These are phyloP conservation scores for Dipodascus albidus DNA, from an alignment of 805 yeast genomes.

Conservation along the genomic window DNA sequence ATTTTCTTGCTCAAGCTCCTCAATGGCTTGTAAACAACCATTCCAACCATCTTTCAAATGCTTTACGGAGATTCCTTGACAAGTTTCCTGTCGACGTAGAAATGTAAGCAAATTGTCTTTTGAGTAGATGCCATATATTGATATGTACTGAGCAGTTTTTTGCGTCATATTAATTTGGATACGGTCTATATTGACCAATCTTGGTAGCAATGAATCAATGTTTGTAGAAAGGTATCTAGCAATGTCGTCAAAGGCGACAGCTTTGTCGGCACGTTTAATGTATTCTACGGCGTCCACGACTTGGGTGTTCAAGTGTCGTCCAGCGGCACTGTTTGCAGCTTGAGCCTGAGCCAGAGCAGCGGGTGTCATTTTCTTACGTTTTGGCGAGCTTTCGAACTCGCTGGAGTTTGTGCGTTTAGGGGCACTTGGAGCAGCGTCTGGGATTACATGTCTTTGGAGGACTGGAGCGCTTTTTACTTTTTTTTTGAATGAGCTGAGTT, in stretches of 20 bases:
- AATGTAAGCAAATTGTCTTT: conserved; percentile 66
- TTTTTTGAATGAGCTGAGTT: conserved; percentile 54
- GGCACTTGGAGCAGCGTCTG: conserved; percentile 7
- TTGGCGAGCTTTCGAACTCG: not conserved
- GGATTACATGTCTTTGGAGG: conserved; percentile 13
- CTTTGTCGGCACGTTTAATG: conserved; percentile 56
- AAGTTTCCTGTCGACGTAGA: conserved; percentile 71
- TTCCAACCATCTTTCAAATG: conserved; percentile 89
- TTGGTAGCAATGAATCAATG: conserved; percentile 55
- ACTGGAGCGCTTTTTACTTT: conserved; percentile 45
- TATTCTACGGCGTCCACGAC: conserved; percentile 85
- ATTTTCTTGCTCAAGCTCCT: conserved; percentile 63
- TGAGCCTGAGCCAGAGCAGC: conserved; percentile 13
- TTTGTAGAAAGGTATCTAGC: conserved; percentile 54
- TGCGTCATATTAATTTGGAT: conserved; percentile 53
- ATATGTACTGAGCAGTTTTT: conserved; percentile 71
- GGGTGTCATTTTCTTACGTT: conserved; percentile 19
- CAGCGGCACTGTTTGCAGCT: conserved; percentile 32
- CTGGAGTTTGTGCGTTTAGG: conserved; percentile 16
- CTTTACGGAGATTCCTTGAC: conserved; percentile 76
- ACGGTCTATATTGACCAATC: conserved; percentile 66
- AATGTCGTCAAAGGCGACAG: conserved; percentile 55
- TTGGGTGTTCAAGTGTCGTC: conserved; percentile 68
- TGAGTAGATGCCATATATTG: conserved; percentile 77
- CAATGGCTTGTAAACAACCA: conserved; percentile 69